These are phyloP conservation scores for Sideroxylon spinosum DNA, from an alignment of 179 eudicot genomes.

Conservation along the genomic window DNA sequence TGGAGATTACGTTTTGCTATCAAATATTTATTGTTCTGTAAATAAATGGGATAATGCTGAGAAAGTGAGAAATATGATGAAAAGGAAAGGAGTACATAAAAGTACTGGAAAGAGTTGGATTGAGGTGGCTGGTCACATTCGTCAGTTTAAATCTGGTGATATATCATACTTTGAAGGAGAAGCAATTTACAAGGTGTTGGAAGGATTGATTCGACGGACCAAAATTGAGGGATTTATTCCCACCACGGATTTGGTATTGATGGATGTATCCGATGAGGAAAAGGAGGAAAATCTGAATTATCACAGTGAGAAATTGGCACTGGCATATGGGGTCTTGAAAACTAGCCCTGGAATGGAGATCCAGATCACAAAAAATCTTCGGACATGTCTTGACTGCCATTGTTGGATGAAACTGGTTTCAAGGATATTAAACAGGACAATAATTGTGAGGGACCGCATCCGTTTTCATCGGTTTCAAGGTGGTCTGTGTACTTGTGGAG, in stretches of 20 bases:
- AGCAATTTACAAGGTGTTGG: constrained; percentile 45
- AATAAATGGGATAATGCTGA: constrained; percentile 59
- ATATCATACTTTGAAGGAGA: constrained; percentile 46
- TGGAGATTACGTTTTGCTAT: constrained; percentile 70
- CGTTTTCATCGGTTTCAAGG: constrained; percentile 67
- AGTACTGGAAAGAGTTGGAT: constrained; percentile 71
- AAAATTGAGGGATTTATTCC: constrained; percentile 58
- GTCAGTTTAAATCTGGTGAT: constrained; percentile 61
- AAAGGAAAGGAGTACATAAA: constrained; percentile 45
- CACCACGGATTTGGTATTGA: constrained; percentile 55
- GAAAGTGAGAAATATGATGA: constrained; percentile 46
- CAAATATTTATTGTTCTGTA: constrained; percentile 59
- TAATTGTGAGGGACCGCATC: constrained; percentile 65
- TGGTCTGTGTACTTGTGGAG: constrained; percentile 67
- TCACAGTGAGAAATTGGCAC: constrained; percentile 71
- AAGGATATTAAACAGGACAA: constrained; percentile 49
- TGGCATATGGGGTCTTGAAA: constrained; percentile 62
- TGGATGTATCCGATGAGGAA: constrained; percentile 83
- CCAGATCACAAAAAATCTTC: constrained; percentile 57
- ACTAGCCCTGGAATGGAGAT: constrained; percentile 58
- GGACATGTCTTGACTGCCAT: constrained; percentile 78
- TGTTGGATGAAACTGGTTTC: constrained; percentile 60
- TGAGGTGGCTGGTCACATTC: constrained; percentile 51
- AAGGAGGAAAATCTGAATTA: constrained; percentile 68
- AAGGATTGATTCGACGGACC: constrained; percentile 40